Evolutionary conservation across 2,329 filamentous ascomycete genomes (phyloP).

Genomic region (Byssochlamys sp.): DNA sequence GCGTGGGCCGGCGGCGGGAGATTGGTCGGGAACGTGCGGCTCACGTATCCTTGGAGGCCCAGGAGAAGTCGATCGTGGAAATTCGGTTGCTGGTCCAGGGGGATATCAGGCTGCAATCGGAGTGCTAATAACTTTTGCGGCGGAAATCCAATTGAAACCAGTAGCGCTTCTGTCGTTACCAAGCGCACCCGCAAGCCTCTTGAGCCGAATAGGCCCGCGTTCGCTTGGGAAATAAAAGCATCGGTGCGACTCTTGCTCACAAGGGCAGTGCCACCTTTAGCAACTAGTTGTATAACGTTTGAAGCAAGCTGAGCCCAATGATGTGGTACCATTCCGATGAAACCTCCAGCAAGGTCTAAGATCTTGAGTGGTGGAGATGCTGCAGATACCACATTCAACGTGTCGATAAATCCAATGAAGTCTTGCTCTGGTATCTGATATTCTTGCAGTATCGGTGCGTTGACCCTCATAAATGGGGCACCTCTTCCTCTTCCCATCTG

Average conservation of each 20-base stretch:
- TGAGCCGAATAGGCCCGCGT: slow-evolving; percentile 2
- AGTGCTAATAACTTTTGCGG: background rate
- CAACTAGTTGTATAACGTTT: slow-evolving; percentile 1
- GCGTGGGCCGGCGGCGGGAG: background rate
- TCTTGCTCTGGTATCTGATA: slow-evolving; percentile 5
- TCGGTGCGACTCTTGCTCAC: slow-evolving; percentile 2
- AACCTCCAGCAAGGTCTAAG: slow-evolving; percentile 2
- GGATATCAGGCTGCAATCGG: background rate
- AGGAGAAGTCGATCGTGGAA: background rate
- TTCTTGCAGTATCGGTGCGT: slow-evolving; percentile 2
- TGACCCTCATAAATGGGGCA: slow-evolving; percentile 7
- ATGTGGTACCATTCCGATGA: slow-evolving; percentile 6
- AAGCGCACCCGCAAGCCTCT: background rate
- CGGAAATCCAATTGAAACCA: background rate
- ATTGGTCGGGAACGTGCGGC: background rate
- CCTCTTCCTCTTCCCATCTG: slow-evolving; percentile 2
- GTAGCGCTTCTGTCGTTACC: background rate
- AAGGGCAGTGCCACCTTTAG: slow-evolving; percentile 1
- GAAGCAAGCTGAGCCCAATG: slow-evolving; percentile 5
- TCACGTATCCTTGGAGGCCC: background rate
- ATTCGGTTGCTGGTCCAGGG: background rate
- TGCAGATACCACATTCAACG: slow-evolving; percentile 4
- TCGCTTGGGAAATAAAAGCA: background rate
- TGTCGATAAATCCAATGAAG: slow-evolving; percentile 10
- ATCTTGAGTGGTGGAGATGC: slow-evolving; percentile 6